Conservation (phyloP, 2,329 filamentous ascomycete genomes). For the Penicillium hordei region DNA sequence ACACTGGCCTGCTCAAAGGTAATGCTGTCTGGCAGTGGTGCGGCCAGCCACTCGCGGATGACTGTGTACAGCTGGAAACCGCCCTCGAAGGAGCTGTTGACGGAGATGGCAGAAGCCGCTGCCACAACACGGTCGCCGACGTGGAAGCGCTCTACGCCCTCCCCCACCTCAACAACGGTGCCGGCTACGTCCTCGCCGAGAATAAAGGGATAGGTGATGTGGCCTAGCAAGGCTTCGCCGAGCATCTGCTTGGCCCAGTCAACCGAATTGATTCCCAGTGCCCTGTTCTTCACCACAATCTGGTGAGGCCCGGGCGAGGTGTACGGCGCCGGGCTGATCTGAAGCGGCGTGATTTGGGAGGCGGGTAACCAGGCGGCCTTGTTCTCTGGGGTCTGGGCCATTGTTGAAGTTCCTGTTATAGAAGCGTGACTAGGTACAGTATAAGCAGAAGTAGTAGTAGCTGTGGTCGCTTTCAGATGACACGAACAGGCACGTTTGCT, state of each 20-base stretch:
- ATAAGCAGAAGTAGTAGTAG: neutral
- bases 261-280: neutral
- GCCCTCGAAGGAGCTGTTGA: slow-evolving; percentile 7
- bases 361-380: neutral
- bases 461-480: neutral
- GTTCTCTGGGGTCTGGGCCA: neutral
- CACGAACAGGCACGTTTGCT: neutral
- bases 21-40: slow-evolving; percentile 30
- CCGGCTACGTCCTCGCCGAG: slow-evolving; percentile 49
- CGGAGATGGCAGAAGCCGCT: neutral
- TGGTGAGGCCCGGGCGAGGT: neutral
- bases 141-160: slow-evolving; percentile 14
- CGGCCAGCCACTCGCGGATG: slow-evolving; percentile 15
- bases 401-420: neutral
- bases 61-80: slow-evolving; percentile 33
- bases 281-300: neutral
- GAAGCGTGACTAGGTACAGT: neutral
- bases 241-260: neutral
- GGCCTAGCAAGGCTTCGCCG: neutral
- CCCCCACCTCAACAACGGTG: slow-evolving; percentile 25
- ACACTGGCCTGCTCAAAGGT: slow-evolving; percentile 34
- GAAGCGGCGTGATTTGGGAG: neutral
- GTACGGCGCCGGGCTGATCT: neutral
- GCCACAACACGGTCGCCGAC: slow-evolving; percentile 16
- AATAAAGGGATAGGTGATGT: slow-evolving; percentile 29